Percentiles rank a stretch among this genome's conserved stretches.
phyloP scores from a whole-genome alignment of 192 early-diverging fungal genomes.

The Podochytrium sp. region DNA sequence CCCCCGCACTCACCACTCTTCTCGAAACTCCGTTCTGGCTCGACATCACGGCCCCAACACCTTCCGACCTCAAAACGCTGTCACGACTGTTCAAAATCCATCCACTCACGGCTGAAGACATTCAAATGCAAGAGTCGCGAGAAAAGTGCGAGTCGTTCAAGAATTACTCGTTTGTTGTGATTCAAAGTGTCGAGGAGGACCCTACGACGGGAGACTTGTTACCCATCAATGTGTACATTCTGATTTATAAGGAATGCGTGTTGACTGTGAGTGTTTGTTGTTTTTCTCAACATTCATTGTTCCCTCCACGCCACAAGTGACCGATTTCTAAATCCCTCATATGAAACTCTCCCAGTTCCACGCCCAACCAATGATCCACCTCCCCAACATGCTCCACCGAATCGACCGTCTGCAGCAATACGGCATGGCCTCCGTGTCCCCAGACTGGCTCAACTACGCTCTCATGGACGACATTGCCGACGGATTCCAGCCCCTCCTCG shows the following conservation, averaged over 20 bases:
- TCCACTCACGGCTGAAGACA: conserved; percentile 91
- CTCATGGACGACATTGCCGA: conserved; percentile 95
- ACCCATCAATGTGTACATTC: conserved; percentile 59
- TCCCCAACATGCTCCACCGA: conserved; percentile 80
- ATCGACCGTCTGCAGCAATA: conserved; percentile 85
- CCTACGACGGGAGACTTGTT: conserved; percentile 42
- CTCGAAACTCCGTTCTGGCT: conserved; percentile 52
- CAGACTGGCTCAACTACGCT: conserved; percentile 96
- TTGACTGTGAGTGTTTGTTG: conserved; percentile 46
- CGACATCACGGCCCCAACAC: conserved; percentile 47
- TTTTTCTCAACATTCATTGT: background rate
- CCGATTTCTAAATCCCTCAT: background rate
- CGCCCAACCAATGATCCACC: conserved; percentile 73
- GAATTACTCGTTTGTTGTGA: conserved; percentile 92
- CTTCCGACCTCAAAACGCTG: conserved; percentile 43
- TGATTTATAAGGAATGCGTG: conserved; percentile 59
- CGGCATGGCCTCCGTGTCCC: conserved; percentile 79
- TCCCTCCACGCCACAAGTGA: background rate
- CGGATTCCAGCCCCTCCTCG: conserved; percentile 82
- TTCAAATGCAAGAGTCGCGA: conserved; percentile 77
- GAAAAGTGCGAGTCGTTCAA: conserved; percentile 94
- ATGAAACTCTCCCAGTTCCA: conserved; percentile 67
- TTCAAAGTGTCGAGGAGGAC: conserved; percentile 58
- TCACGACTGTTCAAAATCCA: conserved; percentile 76
- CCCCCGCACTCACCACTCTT: conserved; percentile 21